phyloP scores from a whole-genome alignment of 306 rosid genomes.

The Vachellia collinsii region DNA sequence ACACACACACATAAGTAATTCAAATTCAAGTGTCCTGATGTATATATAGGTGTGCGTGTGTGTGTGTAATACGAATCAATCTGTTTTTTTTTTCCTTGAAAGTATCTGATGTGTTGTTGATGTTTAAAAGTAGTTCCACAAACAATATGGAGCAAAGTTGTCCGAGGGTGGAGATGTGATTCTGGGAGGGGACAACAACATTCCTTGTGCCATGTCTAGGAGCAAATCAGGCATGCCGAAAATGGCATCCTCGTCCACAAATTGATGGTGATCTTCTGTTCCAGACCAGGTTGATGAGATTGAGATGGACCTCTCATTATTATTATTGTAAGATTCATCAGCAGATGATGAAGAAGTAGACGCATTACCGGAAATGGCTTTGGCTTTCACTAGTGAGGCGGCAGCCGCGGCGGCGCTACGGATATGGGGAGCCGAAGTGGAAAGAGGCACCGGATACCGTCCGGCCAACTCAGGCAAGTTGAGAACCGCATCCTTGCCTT shows the following conservation, averaged over 20 bases:
- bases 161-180: conserved; percentile 54
- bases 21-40: too few relatives aligned
- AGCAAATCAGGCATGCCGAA: conserved; percentile 85
- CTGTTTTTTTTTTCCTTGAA: not conserved
- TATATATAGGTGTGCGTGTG: rapidly evolving
- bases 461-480: conserved; percentile 57
- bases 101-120: not conserved
- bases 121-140: conserved; percentile 63
- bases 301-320: not conserved
- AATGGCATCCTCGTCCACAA: conserved; percentile 81
- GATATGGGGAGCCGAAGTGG: conserved; percentile 62
- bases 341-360: not conserved
- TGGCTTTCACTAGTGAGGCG: conserved; percentile 43
- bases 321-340: not conserved
- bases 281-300: not conserved
- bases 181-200: conserved; percentile 89
- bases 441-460: conserved; percentile 60
- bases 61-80: not conserved
- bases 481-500: conserved; percentile 59
- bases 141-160: conserved; percentile 47
- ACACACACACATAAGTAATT: not conserved
- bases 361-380: not conserved
- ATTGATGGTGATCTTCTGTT: conserved; percentile 34
- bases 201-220: conserved; percentile 89
- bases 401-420: conserved; percentile 69